A percentile compares a stretch with the other conserved stretches of the same genome.
Evolutionary conservation across 1,284 basidiomycete genomes (phyloP).

Genomic region (Trichosporon coremiiforme): DNA sequence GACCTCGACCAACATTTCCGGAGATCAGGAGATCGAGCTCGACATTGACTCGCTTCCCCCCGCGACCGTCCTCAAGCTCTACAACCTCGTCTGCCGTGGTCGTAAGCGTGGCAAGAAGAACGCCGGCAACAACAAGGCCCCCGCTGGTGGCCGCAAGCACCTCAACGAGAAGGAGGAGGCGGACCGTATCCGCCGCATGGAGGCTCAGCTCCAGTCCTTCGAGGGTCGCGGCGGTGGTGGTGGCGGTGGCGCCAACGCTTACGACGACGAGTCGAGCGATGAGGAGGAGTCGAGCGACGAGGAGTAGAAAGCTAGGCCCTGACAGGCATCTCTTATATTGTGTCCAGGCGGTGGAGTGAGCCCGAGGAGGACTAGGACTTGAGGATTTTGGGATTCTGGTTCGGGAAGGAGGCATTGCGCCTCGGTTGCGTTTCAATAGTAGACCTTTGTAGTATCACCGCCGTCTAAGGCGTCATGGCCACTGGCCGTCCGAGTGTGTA

Average conservation of each 20-base stretch:
- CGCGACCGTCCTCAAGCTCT: conserved; percentile 80
- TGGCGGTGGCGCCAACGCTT: conserved; percentile 35
- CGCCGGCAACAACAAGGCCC: conserved; percentile 30
- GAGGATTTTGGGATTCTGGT: conserved; percentile 17
- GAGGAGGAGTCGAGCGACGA: conserved; percentile 53
- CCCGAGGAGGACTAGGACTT: not conserved
- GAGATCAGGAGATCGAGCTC: conserved; percentile 92
- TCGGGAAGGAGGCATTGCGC: not conserved
- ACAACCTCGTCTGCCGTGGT: conserved; percentile 82
- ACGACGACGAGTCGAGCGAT: conserved; percentile 45
- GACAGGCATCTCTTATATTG: not conserved
- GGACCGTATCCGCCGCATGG: conserved; percentile 81
- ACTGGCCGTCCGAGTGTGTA: conserved; percentile 17
- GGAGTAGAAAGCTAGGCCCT: conserved; percentile 34
- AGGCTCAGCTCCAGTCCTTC: conserved; percentile 61
- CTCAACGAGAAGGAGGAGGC: conserved; percentile 58
- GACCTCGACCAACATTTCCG: conserved; percentile 80
- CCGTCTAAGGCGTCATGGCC: conserved; percentile 14
- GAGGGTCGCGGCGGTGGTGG: conserved; percentile 33
- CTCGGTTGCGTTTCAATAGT: conserved; percentile 11
- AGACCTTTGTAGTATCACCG: conserved; percentile 19
- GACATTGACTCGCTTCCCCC: conserved; percentile 89
- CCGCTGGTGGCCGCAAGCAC: conserved; percentile 73
- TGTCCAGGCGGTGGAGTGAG: not conserved
- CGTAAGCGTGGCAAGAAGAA: conserved; percentile 40